Percentiles rank a stretch among this genome's conserved stretches.
phyloP scores from a whole-genome alignment of 129 eudicot genomes.

The Kitagawia praeruptora region DNA sequence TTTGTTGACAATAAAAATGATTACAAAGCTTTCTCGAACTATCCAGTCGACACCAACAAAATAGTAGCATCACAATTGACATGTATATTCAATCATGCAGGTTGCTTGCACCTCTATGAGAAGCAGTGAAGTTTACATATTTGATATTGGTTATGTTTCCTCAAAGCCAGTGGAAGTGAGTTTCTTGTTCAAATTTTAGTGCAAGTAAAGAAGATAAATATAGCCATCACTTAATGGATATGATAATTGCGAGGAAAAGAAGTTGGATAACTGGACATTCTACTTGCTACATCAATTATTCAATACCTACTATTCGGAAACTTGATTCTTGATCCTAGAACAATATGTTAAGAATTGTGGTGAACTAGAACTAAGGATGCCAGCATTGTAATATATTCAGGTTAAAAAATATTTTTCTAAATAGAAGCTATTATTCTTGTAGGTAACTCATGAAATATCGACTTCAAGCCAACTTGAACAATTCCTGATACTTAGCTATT shows the following conservation, averaged over 20 bases:
- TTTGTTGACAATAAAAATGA: no score
- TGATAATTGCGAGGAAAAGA: neutral
- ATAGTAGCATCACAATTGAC: no score
- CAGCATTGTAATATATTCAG: neutral
- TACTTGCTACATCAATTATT: neutral
- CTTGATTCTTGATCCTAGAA: neutral
- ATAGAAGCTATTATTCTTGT: neutral
- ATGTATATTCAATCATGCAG: constrained; percentile 27
- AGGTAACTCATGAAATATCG: neutral
- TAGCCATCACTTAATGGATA: neutral
- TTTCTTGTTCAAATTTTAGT: neutral
- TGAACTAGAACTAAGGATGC: neutral
- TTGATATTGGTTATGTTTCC: constrained; percentile 74
- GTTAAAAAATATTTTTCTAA: neutral
- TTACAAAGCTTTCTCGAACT: no score
- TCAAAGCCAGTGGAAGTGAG: constrained; percentile 72
- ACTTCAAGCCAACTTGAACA: neutral
- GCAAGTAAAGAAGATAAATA: neutral
- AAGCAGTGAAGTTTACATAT: constrained; percentile 51
- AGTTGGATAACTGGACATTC: neutral
- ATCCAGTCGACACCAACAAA: no score
- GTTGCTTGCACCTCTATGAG: constrained; percentile 71
- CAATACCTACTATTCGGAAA: neutral
- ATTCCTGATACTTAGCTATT: neutral
- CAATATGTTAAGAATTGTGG: no score